These are phyloP conservation scores for Picea mariana DNA, from an alignment of 83 land plant genomes.

Conservation along the genomic window DNA sequence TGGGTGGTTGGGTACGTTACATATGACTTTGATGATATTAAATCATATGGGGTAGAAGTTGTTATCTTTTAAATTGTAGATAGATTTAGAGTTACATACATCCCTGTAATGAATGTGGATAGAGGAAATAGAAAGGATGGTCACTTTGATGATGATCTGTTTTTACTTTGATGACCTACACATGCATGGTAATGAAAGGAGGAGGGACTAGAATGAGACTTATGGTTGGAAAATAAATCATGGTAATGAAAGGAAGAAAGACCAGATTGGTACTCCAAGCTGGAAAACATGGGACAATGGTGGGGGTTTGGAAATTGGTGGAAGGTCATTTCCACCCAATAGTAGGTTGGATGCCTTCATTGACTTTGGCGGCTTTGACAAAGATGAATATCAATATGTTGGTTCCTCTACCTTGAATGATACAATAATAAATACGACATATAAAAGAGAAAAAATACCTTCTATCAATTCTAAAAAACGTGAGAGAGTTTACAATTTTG, in stretches of 20 bases:
- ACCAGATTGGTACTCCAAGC: no score
- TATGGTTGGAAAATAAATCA: not conserved
- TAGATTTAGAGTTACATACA: conserved; percentile 22
- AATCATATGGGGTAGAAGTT: conserved; percentile 75
- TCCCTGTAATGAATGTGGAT: conserved; percentile 5
- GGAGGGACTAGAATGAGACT: conserved; percentile 10
- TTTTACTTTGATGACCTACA: not conserved
- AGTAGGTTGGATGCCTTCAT: no score
- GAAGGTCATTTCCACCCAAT: no score
- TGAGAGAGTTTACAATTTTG: no score
- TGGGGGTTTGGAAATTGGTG: no score
- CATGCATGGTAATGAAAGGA: not conserved
- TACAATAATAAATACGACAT: not conserved
- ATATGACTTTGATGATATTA: conserved; percentile 69
- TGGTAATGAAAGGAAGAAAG: no score
- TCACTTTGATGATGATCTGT: conserved; percentile 25
- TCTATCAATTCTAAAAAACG: no score
- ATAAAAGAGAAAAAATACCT: not conserved
- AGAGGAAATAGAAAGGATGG: conserved; percentile 19
- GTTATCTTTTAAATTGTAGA: conserved; percentile 72
- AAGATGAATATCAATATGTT: no score
- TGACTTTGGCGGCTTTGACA: no score
- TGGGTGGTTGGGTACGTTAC: no score
- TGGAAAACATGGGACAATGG: no score
- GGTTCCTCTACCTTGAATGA: not conserved